Evolutionary conservation across 2,329 filamentous ascomycete species (phyloP), one percentile per base, ranked within the genome.

Genomic region (Drechslerella dactyloides): DNA sequence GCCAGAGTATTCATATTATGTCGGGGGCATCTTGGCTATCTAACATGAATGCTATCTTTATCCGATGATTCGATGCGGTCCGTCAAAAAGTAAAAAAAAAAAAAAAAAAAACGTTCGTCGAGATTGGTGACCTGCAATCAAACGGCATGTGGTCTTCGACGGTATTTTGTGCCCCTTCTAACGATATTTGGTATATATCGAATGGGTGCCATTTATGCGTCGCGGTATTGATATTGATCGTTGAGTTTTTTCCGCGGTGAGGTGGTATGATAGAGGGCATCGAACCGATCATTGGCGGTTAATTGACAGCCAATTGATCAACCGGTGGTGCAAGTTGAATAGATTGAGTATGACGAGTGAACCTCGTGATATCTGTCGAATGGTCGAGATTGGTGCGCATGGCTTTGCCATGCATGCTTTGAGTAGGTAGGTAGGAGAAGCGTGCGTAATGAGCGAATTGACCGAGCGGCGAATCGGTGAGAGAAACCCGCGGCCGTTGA

Each of bases 11-110:
- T 44, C 40, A 44, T 56, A 42, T 56, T 56, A 23, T 56, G 21
- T 42, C n/a, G n/a, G n/a, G n/a, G n/a, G n/a, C 2, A 53, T 27
- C 33, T 35, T 54, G 15, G 4, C 19, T 54, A 54, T 35, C 19
- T 53, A 15, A 56, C 50, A 58, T 54, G 35, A 60, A 54, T 37
- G 27, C 21, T n/a, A 5, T 27, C 37, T 24, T 33, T 57, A 23
- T 52, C 23, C 15, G 56, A 42, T 50, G 37, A 24, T 54, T n/a
- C n/a, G n/a, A 19, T 64, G 48, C 60, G 60, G 10, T 37, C 52
- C 62, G 55, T 44, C 50, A 65, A 73, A 70, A n/a, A n/a, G n/a
- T n/a, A n/a, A n/a, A n/a, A n/a, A n/a, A n/a, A 65, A 58, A 51
- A 64, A 63, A 48, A 50, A 37, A 59, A 55, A 53, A 63, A 58